Evolutionary conservation across 371 early-diverging fungal genomes (phyloP).

Genomic region (Mortierella sp.): DNA sequence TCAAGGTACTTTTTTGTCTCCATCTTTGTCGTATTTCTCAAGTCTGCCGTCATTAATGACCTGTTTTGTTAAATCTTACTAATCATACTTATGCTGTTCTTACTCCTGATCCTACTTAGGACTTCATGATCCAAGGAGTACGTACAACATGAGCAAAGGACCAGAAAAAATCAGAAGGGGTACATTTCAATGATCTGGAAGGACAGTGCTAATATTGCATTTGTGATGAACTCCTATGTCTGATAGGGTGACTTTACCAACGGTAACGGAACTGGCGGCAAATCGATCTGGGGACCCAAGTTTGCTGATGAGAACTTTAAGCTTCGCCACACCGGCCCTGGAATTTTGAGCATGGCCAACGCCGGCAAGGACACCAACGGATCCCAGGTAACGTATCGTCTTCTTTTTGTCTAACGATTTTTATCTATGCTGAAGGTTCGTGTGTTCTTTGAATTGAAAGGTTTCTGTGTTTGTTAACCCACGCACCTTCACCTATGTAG

Average conservation of each 20-base stretch:
- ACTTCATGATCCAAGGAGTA: constrained; percentile 87
- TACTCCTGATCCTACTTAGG: constrained; percentile 23
- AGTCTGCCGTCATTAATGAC: too few relatives aligned
- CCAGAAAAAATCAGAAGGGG: background rate
- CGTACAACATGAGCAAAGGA: background rate
- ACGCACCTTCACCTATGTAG: background rate
- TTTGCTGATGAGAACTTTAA: constrained; percentile 99
- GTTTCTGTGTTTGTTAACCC: background rate
- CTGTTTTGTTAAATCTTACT: background rate
- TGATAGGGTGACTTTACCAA: constrained; percentile 86
- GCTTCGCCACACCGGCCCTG: constrained; percentile 85
- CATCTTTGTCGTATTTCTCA: background rate
- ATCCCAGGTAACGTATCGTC: constrained; percentile 73
- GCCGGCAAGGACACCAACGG: constrained; percentile 97
- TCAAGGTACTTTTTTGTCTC: constrained; percentile 62
- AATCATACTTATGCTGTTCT: background rate
- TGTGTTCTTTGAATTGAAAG: background rate
- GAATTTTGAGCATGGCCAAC: constrained; percentile 96
- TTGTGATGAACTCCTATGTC: too few relatives aligned
- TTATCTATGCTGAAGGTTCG: too few relatives aligned
- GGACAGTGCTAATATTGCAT: too few relatives aligned
- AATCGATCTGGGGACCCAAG: constrained; percentile 91
- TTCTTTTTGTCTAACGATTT: background rate
- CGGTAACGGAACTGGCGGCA: constrained; percentile 95
- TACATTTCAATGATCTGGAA: too few relatives aligned